Base-by-base conservation (phyloP, 2,329 filamentous ascomycete genomes). In the Plenodomus lindquistii region DNA sequence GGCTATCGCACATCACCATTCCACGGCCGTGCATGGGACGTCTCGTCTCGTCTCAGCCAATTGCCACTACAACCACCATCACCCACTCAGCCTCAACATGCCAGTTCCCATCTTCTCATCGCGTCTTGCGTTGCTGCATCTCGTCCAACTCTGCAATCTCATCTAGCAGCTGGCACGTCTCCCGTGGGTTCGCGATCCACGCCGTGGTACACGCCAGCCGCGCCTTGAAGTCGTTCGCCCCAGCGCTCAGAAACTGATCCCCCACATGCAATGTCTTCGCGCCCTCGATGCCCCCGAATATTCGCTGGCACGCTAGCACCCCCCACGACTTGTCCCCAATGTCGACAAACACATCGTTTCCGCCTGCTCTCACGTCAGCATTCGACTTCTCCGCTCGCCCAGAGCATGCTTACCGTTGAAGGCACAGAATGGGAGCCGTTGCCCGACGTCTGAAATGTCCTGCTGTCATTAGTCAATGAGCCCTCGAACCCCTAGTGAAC, bases 241-340 rank as follows among this genome's bases (percentile, higher is more conserved):
- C 69, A 3, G 93, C 93, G 52, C 89, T 96, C 55, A 99, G 76
- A 72, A 99, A 99, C 75, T 99, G 94, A 73, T 99, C 85, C 13
- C 94, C 94, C 4, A 99, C 90, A 74, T 99, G 94, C 48, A 99
- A 79, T 8, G 92, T 97, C 65, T 88, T 88, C 56, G 87, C 84
- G 3, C 85, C 88, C 41, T 81, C 79, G 60, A 97, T 83, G 1
- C 79, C 84, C 3, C 88, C 88, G 69, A 97, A 96, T 78, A 91
- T 96, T 48, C 86, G 83, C 76, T 99, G 94, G 70, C 92, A 97
- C 3, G 92, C 91, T 27, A 89, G 81, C 2, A 99, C 94, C 56
- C 94, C 94, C 88, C 92, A 96, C 44, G 87, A 91, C 76, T 99
- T 99, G 76, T 99, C 94, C 46, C 94, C 94, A 66, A 99, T 97